Percentiles rank a stretch among this genome's conserved stretches.
These are phyloP conservation scores for Penicillium sp. DNA, from an alignment of 2,329 filamentous ascomycete genomes.

Conservation along the genomic window DNA sequence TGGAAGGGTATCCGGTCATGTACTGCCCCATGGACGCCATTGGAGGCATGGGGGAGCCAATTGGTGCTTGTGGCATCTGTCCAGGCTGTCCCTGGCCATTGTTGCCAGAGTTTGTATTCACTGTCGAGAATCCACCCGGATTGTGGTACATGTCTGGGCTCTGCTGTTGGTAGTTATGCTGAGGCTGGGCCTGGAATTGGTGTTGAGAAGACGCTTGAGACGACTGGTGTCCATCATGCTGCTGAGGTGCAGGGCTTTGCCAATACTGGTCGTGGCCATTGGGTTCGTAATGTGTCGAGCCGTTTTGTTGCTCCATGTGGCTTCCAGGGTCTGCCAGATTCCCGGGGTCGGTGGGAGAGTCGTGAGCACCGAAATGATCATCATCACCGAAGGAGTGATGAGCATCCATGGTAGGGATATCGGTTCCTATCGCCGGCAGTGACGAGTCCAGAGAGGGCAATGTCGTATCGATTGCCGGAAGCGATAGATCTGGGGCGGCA, in stretches of 20 bases:
- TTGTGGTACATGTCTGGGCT: slow-evolving; percentile 36
- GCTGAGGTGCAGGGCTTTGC: slow-evolving; percentile 30
- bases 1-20: slow-evolving; percentile 43
- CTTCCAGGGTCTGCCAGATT: slow-evolving; percentile 17
- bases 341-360: slow-evolving; percentile 13
- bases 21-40: slow-evolving; percentile 57
- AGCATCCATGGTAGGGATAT: slow-evolving; percentile 33
- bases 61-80: slow-evolving; percentile 41
- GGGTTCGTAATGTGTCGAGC: slow-evolving; percentile 44
- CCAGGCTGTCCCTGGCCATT: slow-evolving; percentile 30
- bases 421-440: slow-evolving; percentile 31
- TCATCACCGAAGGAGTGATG: slow-evolving; percentile 26
- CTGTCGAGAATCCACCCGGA: slow-evolving; percentile 18
- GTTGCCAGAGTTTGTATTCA: slow-evolving; percentile 16
- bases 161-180: slow-evolving; percentile 30
- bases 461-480: slow-evolving; percentile 28
- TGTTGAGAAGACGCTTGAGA: slow-evolving; percentile 27
- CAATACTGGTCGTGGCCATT: slow-evolving; percentile 37
- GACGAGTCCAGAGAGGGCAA: slow-evolving; percentile 28
- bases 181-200: slow-evolving; percentile 29
- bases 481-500: slow-evolving; percentile 19
- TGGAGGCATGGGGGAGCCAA: slow-evolving; percentile 53
- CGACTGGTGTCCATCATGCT: slow-evolving; percentile 44
- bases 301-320: slow-evolving; percentile 32
- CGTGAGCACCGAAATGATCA: slow-evolving; percentile 18